A percentile compares a stretch with the other conserved stretches of the same genome.
These are phyloP conservation scores for Acanthamoeba castellanii DNA, from an alignment of 208 protist species.

Conservation along the genomic window DNA sequence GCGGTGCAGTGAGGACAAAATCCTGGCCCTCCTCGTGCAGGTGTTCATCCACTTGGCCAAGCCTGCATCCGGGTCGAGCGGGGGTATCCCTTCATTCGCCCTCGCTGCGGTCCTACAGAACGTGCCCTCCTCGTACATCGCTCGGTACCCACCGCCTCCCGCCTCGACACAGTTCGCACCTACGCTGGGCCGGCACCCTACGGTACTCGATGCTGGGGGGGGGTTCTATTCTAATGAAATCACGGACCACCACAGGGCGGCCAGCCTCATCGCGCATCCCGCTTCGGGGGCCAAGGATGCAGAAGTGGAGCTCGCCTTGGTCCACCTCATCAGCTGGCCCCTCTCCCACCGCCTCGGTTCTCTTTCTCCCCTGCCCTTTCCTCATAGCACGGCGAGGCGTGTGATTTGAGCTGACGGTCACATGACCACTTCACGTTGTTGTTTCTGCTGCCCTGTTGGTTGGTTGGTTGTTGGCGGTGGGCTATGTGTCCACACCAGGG, in stretches of 20 bases:
- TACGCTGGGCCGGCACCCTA: too few relatives aligned
- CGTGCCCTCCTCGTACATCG: neutral
- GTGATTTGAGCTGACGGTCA: too few relatives aligned
- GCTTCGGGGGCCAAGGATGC: neutral
- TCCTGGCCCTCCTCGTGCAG: neutral
- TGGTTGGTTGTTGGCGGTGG: too few relatives aligned
- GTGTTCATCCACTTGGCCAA: neutral
- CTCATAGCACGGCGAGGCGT: too few relatives aligned
- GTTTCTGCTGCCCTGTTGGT: too few relatives aligned
- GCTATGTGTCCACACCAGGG: neutral
- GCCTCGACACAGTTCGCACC: too few relatives aligned
- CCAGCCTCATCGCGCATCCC: neutral
- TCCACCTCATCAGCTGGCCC: slow-evolving; percentile 13
- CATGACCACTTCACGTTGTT: too few relatives aligned
- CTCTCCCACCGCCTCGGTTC: slow-evolving; percentile 35
- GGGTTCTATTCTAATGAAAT: too few relatives aligned
- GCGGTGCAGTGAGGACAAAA: neutral
- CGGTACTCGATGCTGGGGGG: too few relatives aligned
- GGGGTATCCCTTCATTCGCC: neutral
- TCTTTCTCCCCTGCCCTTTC: neutral
- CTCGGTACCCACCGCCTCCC: neutral
- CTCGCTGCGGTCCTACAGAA: neutral
- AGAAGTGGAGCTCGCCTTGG: slow-evolving; percentile 40
- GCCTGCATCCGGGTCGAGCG: neutral
- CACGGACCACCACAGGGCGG: neutral